These are phyloP conservation scores for Hygrophorus pudorinus DNA, from an alignment of 768 basidiomycete genomes.

Conservation along the genomic window DNA sequence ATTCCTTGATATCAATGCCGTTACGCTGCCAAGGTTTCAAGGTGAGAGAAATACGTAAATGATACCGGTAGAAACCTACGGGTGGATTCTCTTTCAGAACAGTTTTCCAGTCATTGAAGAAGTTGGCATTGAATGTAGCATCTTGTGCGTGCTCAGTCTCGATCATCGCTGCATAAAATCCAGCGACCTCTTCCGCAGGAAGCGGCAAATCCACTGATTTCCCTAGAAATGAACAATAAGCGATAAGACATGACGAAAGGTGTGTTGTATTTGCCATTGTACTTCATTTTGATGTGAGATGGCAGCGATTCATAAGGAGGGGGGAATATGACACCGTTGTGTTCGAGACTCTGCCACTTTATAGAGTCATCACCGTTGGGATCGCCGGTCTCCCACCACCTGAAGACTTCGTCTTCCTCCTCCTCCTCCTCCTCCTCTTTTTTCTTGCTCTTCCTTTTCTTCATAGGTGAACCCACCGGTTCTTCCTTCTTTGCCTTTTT, in stretches of 20 bases:
- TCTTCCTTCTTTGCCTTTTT: conserved; percentile 36
- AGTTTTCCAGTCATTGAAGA: conserved; percentile 83
- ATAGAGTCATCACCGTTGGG: conserved; percentile 63
- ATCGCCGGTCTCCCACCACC: conserved; percentile 77
- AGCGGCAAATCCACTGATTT: conserved; percentile 68
- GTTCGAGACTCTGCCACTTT: conserved; percentile 95
- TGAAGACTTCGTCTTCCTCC: conserved; percentile 65
- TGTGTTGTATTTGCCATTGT: conserved; percentile 54
- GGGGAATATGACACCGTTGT: conserved; percentile 92
- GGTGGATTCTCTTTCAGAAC: conserved; percentile 77
- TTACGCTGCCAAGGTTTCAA: conserved; percentile 42
- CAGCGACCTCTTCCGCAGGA: conserved; percentile 92
- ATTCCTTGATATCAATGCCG: conserved; percentile 61
- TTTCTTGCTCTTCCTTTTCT: conserved; percentile 34
- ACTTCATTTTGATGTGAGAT: conserved; percentile 81
- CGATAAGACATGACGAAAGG: conserved; percentile 3
- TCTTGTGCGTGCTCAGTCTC: conserved; percentile 92
- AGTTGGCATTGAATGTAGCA: conserved; percentile 83
- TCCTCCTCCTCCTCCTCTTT: conserved; percentile 47
- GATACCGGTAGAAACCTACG: conserved; percentile 35
- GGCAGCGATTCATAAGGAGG: conserved; percentile 88
- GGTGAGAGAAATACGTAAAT: too few relatives aligned
- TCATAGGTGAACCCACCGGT: conserved; percentile 23
- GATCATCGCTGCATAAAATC: conserved; percentile 88
- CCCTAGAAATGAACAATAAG: conserved; percentile 35